Percentiles rank a stretch among this genome's conserved stretches.
Evolutionary conservation across 2,329 filamentous ascomycete species (phyloP).

Genomic region (Ambrosiella xylebori): DNA sequence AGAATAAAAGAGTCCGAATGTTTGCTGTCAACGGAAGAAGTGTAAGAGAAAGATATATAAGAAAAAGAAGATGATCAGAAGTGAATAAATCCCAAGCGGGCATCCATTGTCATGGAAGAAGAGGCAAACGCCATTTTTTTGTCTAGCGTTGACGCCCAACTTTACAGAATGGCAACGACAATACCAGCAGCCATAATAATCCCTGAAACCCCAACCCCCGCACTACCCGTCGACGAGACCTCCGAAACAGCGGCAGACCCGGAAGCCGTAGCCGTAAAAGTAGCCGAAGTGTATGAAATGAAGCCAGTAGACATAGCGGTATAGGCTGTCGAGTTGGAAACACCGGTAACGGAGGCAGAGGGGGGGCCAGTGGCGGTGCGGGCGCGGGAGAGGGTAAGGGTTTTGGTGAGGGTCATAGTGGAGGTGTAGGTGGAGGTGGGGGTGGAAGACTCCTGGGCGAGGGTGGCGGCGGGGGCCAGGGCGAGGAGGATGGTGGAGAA

Average conservation of each 20-base stretch:
- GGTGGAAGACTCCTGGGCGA: constrained; percentile 22
- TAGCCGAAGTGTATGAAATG: constrained; percentile 18
- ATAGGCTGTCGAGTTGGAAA: constrained; percentile 22
- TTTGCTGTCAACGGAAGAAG: constrained; percentile 6
- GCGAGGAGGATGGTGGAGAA: constrained; percentile 28
- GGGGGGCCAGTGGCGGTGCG: constrained; percentile 22
- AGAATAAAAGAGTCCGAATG: constrained; percentile 1
- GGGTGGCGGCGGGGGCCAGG: constrained; percentile 37
- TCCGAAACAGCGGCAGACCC: constrained; percentile 22
- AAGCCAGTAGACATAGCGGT: constrained; percentile 16
- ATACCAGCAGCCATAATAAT: constrained; percentile 33
- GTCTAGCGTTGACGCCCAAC: background rate
- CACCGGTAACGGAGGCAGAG: constrained; percentile 20
- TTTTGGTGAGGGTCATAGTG: constrained; percentile 34
- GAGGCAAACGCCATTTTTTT: constrained; percentile 1
- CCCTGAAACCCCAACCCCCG: constrained; percentile 26
- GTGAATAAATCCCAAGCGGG: background rate
- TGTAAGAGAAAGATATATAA: background rate
- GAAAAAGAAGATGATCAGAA: constrained; percentile 8
- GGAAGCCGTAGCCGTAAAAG: constrained; percentile 16
- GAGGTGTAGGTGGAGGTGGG: constrained; percentile 31
- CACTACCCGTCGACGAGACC: constrained; percentile 21
- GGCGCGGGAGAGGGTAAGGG: constrained; percentile 32
- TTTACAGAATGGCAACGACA: constrained; percentile 34
- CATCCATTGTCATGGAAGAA: constrained; percentile 2